phyloP scores from a whole-genome alignment of 768 basidiomycete genomes.

The Tricholoma flavovirens region DNA sequence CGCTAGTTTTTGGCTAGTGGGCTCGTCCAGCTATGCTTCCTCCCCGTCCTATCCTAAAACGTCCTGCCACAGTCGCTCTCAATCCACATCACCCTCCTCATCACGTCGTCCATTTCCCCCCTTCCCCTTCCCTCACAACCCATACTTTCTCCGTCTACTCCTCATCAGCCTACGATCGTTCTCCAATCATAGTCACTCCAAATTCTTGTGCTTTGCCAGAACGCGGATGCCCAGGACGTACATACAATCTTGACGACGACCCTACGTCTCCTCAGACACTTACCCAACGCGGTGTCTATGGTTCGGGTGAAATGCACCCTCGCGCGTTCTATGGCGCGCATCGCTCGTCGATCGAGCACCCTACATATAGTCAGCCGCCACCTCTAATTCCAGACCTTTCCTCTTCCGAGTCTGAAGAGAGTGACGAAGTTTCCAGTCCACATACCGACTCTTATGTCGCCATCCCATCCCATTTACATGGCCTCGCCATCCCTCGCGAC shows the following conservation, averaged over 20 bases:
- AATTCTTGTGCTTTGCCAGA: conserved; percentile 74
- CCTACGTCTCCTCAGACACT: conserved; percentile 3
- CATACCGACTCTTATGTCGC: conserved; percentile 22
- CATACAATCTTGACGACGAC: conserved; percentile 47
- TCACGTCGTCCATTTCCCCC: conserved; percentile 43
- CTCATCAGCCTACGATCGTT: conserved; percentile 67
- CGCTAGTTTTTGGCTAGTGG: conserved; percentile 3
- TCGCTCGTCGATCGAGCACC: conserved; percentile 11
- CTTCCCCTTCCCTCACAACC: conserved; percentile 43
- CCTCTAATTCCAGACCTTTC: conserved; percentile 58
- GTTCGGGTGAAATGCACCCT: conserved; percentile 42
- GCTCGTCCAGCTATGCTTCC: conserved; percentile 19
- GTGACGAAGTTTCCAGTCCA: conserved; percentile 43
- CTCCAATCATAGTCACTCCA: conserved; percentile 68
- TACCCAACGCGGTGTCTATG: conserved; percentile 15
- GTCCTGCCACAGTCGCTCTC: conserved; percentile 22
- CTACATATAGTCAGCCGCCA: conserved; percentile 29
- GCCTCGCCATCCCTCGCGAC: conserved; percentile 23
- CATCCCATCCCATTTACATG: conserved; percentile 17
- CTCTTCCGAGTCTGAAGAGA: conserved; percentile 61
- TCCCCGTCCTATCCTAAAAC: conserved; percentile 59
- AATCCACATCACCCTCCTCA: conserved; percentile 16
- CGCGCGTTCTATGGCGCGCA: conserved; percentile 22
- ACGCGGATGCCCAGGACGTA: conserved; percentile 70
- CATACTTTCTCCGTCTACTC: conserved; percentile 48